Evolutionary conservation across 148 eudicot genomes (phyloP).

Genomic region (Nepenthes gracilis): DNA sequence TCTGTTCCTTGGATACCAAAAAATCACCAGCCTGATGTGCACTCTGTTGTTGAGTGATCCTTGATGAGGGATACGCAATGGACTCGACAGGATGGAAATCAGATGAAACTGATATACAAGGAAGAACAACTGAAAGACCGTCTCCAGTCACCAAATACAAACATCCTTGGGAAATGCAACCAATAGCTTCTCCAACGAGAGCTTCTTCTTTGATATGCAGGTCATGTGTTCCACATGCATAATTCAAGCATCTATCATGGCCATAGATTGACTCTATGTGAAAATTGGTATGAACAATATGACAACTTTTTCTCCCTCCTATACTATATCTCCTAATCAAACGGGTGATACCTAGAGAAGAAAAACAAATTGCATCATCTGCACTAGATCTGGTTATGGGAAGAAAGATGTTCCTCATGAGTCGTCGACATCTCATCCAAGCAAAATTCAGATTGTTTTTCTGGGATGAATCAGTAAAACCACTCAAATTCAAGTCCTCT

Average conservation of each 20-base stretch:
- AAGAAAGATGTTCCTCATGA: conserved; percentile 46
- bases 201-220: conserved; percentile 30
- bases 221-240: conserved; percentile 17
- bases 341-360: conserved; percentile 72
- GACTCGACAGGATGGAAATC: conserved; percentile 45
- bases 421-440: conserved; percentile 14
- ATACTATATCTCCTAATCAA: conserved; percentile 23
- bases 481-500: conserved; percentile 26
- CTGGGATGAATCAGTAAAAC: conserved; percentile 30
- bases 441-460: conserved; percentile 16
- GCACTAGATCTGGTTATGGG: conserved; percentile 33
- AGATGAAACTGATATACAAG: conserved; percentile 61
- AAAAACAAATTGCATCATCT: conserved; percentile 56
- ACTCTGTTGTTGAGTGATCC: conserved; percentile 9
- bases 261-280: conserved; percentile 29
- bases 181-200: conserved; percentile 50
- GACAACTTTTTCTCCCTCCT: conserved; percentile 23
- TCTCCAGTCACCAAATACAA: conserved; percentile 61
- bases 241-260: conserved; percentile 32
- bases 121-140: conserved; percentile 79
- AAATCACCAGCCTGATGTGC: conserved; percentile 21
- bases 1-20: conserved; percentile 13
- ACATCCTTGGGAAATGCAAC: conserved; percentile 71
- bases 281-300: conserved; percentile 43
- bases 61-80: conserved; percentile 29